These are phyloP conservation scores for Neonectria coccinea DNA, from an alignment of 2,329 filamentous ascomycete genomes.

Conservation along the genomic window DNA sequence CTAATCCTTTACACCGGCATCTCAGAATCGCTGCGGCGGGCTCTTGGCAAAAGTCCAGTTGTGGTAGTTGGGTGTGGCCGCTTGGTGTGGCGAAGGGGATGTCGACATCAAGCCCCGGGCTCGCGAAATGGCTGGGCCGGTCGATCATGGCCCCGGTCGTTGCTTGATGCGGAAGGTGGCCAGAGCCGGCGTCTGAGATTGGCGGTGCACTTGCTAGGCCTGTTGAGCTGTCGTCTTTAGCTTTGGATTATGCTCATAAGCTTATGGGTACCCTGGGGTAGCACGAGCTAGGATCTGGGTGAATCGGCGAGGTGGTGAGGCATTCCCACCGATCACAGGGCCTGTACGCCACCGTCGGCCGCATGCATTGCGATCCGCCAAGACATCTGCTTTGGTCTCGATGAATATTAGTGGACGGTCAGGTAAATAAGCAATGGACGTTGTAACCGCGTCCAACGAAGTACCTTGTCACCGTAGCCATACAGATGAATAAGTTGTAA, in stretches of 20 bases:
- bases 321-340: neutral
- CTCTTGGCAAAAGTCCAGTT: constrained; percentile 12
- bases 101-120: constrained; percentile 28
- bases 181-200: neutral
- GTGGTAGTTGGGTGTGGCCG: constrained; percentile 11
- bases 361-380: neutral
- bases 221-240: constrained; percentile 1
- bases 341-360: neutral
- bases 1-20: neutral
- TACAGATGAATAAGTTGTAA: no score
- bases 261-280: constrained; percentile 14
- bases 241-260: constrained; percentile 24
- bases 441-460: no score
- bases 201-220: constrained; percentile 1
- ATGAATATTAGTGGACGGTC: no score
- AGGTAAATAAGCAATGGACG: no score
- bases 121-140: constrained; percentile 18
- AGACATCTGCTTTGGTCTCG: no score
- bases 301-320: neutral
- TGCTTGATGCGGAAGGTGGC: constrained; percentile 42
- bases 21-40: neutral
- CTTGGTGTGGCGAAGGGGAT: constrained; percentile 16
- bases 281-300: neutral
- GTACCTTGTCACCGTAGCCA: no score
- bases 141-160: constrained; percentile 2